Evolutionary conservation across 78 protist species (phyloP).

Genomic region (Creolimax fragrantissima): DNA sequence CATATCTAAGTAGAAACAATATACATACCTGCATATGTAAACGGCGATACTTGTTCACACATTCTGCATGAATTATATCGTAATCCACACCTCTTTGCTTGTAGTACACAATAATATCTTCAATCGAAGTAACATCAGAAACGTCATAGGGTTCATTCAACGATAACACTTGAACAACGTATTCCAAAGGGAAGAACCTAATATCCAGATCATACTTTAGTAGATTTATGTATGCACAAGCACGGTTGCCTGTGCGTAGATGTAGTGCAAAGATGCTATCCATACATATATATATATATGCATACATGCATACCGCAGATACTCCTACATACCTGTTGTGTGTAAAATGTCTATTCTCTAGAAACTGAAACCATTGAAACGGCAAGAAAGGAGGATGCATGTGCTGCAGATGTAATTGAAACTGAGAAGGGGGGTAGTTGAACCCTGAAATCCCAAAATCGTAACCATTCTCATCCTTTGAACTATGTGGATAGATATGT

Average conservation of each 20-base stretch:
- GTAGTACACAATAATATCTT: not conserved
- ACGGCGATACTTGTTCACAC: not conserved
- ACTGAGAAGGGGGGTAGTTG: not conserved
- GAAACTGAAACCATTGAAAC: not conserved
- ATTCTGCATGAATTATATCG: not conserved
- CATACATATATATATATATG: not conserved
- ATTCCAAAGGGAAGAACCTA: not conserved
- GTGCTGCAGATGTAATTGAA: not conserved
- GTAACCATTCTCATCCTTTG: not conserved
- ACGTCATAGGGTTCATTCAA: not conserved
- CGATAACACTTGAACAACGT: not conserved
- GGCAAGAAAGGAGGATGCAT: not conserved
- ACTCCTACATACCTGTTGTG: not conserved
- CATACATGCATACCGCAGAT: not conserved
- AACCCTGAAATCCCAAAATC: not conserved
- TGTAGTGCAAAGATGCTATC: not conserved
- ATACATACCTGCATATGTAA: not conserved
- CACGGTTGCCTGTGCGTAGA: not conserved
- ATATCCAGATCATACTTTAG: not conserved
- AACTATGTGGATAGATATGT: too few species aligned
- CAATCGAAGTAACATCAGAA: not conserved
- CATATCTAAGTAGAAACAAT: not conserved
- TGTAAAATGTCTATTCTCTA: not conserved
- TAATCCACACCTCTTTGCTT: not conserved
- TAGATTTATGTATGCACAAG: not conserved